These are phyloP conservation scores for Fusarium pseudoanthophilum DNA, from an alignment of 2,329 filamentous ascomycete genomes.

Conservation along the genomic window DNA sequence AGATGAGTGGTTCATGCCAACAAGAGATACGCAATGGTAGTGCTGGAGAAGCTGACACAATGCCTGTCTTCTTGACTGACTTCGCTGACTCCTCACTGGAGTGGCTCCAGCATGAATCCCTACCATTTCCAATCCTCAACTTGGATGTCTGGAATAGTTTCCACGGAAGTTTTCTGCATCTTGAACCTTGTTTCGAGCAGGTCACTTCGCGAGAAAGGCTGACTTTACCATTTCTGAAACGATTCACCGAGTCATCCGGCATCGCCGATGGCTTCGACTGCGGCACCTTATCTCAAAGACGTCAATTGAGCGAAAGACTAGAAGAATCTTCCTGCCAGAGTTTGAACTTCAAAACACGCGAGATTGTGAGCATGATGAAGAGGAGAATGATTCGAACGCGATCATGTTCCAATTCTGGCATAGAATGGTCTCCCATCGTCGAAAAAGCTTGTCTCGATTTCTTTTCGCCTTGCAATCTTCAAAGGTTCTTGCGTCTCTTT, in stretches of 20 bases:
- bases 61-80: background rate
- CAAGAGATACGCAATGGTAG: rapidly evolving
- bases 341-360: background rate
- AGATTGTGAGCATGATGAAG: background rate
- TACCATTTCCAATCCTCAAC: background rate
- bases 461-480: background rate
- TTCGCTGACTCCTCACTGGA: too few relatives aligned
- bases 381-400: background rate
- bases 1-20: rapidly evolving
- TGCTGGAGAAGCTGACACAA: background rate
- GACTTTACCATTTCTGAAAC: background rate
- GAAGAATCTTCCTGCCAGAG: background rate
- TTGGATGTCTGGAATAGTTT: background rate
- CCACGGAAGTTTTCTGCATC: too few relatives aligned
- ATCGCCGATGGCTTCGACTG: background rate
- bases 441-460: background rate
- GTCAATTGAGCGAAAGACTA: rapidly evolving
- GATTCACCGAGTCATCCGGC: too few relatives aligned
- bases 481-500: background rate
- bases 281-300: background rate
- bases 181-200: background rate
- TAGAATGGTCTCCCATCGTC: background rate
- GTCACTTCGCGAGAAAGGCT: background rate
- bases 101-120: background rate
- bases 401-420: rapidly evolving